These are phyloP conservation scores for Psilocybe tampanensis DNA, from an alignment of 768 basidiomycete genomes.

Conservation along the genomic window DNA sequence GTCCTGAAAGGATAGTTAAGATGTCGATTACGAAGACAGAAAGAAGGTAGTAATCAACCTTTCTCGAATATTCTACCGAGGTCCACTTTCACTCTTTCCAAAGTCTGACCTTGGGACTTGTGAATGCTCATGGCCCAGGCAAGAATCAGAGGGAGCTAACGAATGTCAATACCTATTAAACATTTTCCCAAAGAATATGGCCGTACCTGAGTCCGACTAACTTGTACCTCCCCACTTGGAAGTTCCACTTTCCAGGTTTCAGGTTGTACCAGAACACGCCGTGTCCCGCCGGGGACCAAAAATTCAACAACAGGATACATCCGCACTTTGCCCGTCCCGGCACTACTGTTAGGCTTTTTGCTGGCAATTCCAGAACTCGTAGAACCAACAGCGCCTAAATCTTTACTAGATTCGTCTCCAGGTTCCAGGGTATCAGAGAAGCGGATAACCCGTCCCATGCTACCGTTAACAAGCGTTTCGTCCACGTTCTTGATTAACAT, in stretches of 20 bases:
- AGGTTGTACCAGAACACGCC: constrained; percentile 60
- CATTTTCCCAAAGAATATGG: not conserved
- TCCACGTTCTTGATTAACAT: constrained; percentile 97
- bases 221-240: constrained; percentile 85
- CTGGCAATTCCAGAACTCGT: constrained; percentile 23
- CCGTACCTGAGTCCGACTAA: constrained; percentile 76
- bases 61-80: constrained; percentile 92
- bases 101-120: constrained; percentile 96
- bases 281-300: constrained; percentile 52
- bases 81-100: constrained; percentile 94
- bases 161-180: not conserved
- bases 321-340: constrained; percentile 19
- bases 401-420: constrained; percentile 35
- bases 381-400: constrained; percentile 26
- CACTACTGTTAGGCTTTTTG: constrained; percentile 29
- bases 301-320: constrained; percentile 82
- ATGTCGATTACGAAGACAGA: constrained; percentile 6
- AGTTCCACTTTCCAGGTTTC: constrained; percentile 88
- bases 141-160: constrained; percentile 81
- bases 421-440: constrained; percentile 63
- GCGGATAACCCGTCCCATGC: constrained; percentile 80
- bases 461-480: constrained; percentile 91
- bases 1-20: constrained; percentile 47
- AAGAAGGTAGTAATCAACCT: constrained; percentile 42
- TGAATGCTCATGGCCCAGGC: constrained; percentile 99